A percentile compares a stretch with the other conserved stretches of the same genome.
Conservation (phyloP, 2,329 filamentous ascomycete species). For the Penicillium brasilianum region DNA sequence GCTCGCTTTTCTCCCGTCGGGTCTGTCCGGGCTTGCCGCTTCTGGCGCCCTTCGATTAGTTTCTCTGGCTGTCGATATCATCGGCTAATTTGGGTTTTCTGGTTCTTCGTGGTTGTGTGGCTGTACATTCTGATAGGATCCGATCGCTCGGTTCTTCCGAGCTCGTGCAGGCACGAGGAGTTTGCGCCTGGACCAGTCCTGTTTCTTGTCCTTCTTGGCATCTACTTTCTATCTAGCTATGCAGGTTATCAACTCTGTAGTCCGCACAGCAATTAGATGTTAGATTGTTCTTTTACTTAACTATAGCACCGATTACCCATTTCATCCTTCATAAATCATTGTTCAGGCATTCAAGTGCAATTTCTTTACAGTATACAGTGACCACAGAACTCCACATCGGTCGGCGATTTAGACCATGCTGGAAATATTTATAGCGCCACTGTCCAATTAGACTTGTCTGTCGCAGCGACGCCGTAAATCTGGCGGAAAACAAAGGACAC, state of each 20-base stretch:
- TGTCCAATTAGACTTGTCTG: background rate
- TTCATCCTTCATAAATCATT: too few relatives aligned
- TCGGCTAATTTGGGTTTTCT: background rate
- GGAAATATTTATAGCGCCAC: background rate
- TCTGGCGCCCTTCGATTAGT: conserved; percentile 1
- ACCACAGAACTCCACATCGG: too few relatives aligned
- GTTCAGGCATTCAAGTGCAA: too few relatives aligned
- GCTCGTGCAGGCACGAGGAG: background rate
- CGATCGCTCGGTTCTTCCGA: background rate
- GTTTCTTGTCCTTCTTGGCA: too few relatives aligned
- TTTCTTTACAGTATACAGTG: too few relatives aligned
- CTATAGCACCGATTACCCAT: too few relatives aligned
- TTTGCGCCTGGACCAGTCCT: background rate
- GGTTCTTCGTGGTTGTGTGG: too few relatives aligned
- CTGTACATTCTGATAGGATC: background rate
- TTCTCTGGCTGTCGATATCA: background rate
- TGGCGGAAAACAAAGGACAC: background rate
- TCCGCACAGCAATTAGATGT: background rate
- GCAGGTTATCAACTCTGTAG: background rate
- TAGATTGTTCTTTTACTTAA: too few relatives aligned
- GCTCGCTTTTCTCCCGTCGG: background rate
- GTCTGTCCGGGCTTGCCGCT: conserved; percentile 4
- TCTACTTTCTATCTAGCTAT: too few relatives aligned
- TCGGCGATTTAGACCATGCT: background rate
- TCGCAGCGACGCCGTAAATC: background rate